phyloP scores from a whole-genome alignment of 2,329 filamentous ascomycete genomes.

The Stagonosporopsis rhizophila region DNA sequence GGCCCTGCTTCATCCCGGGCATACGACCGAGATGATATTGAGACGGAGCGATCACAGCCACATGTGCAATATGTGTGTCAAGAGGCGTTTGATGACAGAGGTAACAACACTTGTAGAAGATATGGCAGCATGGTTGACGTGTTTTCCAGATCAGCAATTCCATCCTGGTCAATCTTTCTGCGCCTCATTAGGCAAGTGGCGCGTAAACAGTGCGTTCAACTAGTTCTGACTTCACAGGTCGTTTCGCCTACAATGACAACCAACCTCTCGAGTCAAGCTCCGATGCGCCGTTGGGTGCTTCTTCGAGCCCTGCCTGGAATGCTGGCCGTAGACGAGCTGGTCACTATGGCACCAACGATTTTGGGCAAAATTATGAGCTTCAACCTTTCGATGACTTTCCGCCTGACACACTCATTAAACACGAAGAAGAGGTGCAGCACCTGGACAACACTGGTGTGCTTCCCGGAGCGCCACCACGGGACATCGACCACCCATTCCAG shows the following conservation, averaged over 20 bases:
- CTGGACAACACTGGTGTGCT: neutral
- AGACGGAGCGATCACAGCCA: neutral
- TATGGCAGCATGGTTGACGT: neutral
- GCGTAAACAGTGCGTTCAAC: neutral
- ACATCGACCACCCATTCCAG: neutral
- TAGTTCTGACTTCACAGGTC: slow-evolving; percentile 14
- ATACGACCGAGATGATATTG: neutral
- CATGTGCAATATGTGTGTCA: neutral
- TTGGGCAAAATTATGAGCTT: neutral
- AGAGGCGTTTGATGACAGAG: neutral
- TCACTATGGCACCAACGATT: neutral
- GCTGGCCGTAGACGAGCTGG: slow-evolving; percentile 43
- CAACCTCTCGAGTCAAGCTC: slow-evolving; percentile 40
- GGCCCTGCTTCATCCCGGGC: slow-evolving; percentile 23
- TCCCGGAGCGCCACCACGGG: neutral
- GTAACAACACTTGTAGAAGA: neutral
- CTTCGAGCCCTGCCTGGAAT: slow-evolving; percentile 52
- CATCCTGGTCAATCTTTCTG: slow-evolving; percentile 6
- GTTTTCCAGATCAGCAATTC: slow-evolving; percentile 2
- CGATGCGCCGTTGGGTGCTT: slow-evolving; percentile 32
- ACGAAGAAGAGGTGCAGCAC: neutral
- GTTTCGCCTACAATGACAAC: slow-evolving; percentile 32
- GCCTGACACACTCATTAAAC: neutral
- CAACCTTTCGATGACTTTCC: neutral
- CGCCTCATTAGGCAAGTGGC: slow-evolving; percentile 14